phyloP scores from a whole-genome alignment of 768 basidiomycete species.

The Tricholoma matsutake region DNA sequence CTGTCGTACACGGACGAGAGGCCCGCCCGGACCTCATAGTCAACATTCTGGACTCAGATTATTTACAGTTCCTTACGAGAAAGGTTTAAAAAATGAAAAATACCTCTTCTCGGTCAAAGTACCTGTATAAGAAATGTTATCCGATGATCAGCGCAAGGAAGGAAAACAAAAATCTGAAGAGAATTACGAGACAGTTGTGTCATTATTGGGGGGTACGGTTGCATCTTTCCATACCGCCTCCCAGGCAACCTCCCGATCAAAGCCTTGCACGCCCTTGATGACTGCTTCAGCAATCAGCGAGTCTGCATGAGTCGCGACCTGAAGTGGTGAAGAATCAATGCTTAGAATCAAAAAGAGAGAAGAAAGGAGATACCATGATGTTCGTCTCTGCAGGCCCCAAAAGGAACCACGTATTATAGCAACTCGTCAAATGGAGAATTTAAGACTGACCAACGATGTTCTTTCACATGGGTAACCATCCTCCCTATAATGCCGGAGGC shows the following conservation, averaged over 20 bases:
- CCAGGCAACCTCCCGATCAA: conserved; percentile 65
- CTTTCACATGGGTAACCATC: conserved; percentile 77
- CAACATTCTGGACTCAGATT: conserved; percentile 46
- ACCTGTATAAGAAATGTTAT: conserved; percentile 35
- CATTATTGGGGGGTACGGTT: conserved; percentile 55
- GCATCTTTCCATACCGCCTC: conserved; percentile 75
- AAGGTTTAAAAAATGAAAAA: not conserved
- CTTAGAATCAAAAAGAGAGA: too few species aligned
- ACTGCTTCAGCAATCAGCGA: conserved; percentile 74
- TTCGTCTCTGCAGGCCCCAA: conserved; percentile 29
- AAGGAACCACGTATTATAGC: too few species aligned
- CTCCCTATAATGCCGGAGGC: conserved; percentile 42
- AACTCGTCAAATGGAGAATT: too few species aligned
- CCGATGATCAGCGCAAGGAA: not conserved
- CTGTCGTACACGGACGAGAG: conserved; percentile 59
- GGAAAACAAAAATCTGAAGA: not conserved
- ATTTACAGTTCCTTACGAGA: not conserved
- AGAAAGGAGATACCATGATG: too few species aligned
- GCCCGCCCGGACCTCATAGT: conserved; percentile 84
- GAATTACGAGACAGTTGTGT: conserved; percentile 49
- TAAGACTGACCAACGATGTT: conserved; percentile 32
- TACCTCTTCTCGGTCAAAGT: conserved; percentile 72
- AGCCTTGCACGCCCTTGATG: conserved; percentile 42
- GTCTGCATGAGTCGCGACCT: not conserved
- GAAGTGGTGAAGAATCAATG: too few species aligned